Evolutionary conservation across 2,329 filamentous ascomycete species (phyloP).

Genomic region (Aureobasidium leucospermi): DNA sequence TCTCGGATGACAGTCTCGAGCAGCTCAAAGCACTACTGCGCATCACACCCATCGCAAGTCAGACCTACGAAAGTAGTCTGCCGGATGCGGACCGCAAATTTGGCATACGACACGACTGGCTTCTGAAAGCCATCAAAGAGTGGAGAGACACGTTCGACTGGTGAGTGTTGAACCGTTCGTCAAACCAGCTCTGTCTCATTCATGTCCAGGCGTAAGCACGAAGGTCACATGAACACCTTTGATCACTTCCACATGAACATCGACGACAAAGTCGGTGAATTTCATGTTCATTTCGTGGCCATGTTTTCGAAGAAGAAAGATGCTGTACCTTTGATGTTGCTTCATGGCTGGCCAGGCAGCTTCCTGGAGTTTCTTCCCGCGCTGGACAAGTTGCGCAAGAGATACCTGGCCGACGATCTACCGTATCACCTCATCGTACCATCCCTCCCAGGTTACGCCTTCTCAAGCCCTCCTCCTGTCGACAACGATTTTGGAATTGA

Average conservation of each 20-base stretch:
- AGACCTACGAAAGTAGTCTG: neutral
- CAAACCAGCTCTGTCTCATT: neutral
- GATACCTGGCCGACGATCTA: constrained; percentile 41
- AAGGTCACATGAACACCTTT: neutral
- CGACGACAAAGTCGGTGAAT: constrained; percentile 30
- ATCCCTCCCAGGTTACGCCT: constrained; percentile 47
- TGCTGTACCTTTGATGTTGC: constrained; percentile 44
- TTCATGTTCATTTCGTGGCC: constrained; percentile 46
- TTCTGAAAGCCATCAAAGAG: neutral
- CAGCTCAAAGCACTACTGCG: neutral
- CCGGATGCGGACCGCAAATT: neutral
- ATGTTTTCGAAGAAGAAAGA: constrained; percentile 45
- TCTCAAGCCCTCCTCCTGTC: constrained; percentile 42
- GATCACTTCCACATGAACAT: constrained; percentile 39
- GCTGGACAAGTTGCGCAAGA: constrained; percentile 38
- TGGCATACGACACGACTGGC: neutral
- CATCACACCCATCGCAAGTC: neutral
- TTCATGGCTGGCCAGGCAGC: constrained; percentile 49
- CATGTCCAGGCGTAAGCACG: neutral
- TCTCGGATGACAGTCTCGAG: neutral
- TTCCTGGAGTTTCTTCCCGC: constrained; percentile 51
- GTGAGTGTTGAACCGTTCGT: neutral
- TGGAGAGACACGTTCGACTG: neutral
- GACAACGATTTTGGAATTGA: constrained; percentile 37
- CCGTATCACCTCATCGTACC: constrained; percentile 53